Evolutionary conservation across 2,329 filamentous ascomycete genomes (phyloP).

Genomic region (Fusarium sororula): DNA sequence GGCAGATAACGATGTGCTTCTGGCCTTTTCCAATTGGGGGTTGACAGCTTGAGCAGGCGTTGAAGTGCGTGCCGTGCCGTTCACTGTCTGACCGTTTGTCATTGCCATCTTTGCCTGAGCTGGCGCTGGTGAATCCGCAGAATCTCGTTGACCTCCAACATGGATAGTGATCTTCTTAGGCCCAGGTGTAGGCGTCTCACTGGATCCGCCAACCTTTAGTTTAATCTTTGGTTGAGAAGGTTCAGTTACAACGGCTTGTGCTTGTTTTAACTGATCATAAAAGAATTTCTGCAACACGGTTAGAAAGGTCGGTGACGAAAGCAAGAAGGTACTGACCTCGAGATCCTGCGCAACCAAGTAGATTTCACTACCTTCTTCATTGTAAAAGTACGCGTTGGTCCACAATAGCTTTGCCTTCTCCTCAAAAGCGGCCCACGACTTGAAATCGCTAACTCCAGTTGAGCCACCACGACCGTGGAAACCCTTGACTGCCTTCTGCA

Average conservation of each 20-base stretch:
- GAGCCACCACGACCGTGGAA: conserved; percentile 73
- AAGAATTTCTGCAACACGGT: conserved; percentile 70
- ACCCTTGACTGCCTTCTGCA: conserved; percentile 81
- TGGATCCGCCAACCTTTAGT: conserved; percentile 70
- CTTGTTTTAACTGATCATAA: conserved; percentile 72
- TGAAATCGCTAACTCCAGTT: conserved; percentile 74
- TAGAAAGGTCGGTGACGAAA: neutral
- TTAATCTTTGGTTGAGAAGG: conserved; percentile 81
- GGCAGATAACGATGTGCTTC: conserved; percentile 52
- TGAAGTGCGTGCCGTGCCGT: conserved; percentile 32
- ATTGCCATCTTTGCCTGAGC: conserved; percentile 33
- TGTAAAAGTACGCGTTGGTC: conserved; percentile 89
- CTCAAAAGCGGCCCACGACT: conserved; percentile 83
- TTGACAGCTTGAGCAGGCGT: conserved; percentile 30
- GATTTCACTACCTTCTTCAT: conserved; percentile 90
- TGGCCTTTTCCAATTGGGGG: conserved; percentile 49
- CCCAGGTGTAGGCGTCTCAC: conserved; percentile 53
- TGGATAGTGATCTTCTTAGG: conserved; percentile 77
- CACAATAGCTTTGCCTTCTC: conserved; percentile 83
- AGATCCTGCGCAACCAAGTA: conserved; percentile 80
- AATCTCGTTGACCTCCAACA: conserved; percentile 68
- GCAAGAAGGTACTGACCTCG: conserved; percentile 63
- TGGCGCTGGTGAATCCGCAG: conserved; percentile 60
- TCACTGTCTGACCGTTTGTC: conserved; percentile 35
- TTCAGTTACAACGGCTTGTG: conserved; percentile 76